These are phyloP conservation scores for Podaxis pistillaris DNA, from an alignment of 768 basidiomycete genomes.

Conservation along the genomic window DNA sequence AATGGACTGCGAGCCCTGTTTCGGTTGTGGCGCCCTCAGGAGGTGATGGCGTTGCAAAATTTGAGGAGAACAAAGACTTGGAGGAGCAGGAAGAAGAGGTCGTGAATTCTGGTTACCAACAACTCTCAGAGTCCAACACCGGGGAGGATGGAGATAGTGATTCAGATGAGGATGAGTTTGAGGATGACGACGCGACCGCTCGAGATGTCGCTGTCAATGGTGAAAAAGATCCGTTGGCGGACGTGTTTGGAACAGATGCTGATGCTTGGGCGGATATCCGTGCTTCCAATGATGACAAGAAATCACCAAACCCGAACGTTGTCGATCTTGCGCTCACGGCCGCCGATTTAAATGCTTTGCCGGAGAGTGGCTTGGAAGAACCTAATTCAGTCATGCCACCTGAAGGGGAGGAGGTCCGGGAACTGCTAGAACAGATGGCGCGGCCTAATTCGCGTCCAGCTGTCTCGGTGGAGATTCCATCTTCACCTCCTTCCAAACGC, in stretches of 20 bases:
- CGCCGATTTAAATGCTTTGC: slow-evolving; percentile 30
- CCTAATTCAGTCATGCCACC: slow-evolving; percentile 23
- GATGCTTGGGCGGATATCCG: slow-evolving; percentile 62
- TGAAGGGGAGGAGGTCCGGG: slow-evolving; percentile 42
- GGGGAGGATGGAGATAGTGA: slow-evolving; percentile 32
- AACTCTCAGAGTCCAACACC: slow-evolving; percentile 29
- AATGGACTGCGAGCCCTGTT: slow-evolving; percentile 38
- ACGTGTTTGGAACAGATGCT: slow-evolving; percentile 66
- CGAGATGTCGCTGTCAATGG: slow-evolving; percentile 29
- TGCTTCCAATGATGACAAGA: slow-evolving; percentile 25
- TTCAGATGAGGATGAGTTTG: slow-evolving; percentile 30
- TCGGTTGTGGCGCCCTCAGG: slow-evolving; percentile 23
- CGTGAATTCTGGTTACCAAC: slow-evolving; percentile 30
- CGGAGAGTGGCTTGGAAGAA: slow-evolving; percentile 26
- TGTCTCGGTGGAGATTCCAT: slow-evolving; percentile 6
- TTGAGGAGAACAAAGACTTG: slow-evolving; percentile 10
- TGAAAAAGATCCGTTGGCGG: slow-evolving; percentile 50
- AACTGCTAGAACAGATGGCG: slow-evolving; percentile 38
- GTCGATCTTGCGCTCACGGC: slow-evolving; percentile 54
- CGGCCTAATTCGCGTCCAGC: slow-evolving; percentile 36
- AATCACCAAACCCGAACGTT: slow-evolving; percentile 43
- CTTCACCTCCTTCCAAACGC: slow-evolving; percentile 19
- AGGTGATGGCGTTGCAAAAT: slow-evolving; percentile 1
- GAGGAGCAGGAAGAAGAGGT: slow-evolving; percentile 20
- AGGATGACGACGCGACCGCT: slow-evolving; percentile 38